Percentiles rank a stretch among this genome's conserved stretches.
phyloP scores from a whole-genome alignment of 2,329 filamentous ascomycete species.

The Amauroascus verrucosus region DNA sequence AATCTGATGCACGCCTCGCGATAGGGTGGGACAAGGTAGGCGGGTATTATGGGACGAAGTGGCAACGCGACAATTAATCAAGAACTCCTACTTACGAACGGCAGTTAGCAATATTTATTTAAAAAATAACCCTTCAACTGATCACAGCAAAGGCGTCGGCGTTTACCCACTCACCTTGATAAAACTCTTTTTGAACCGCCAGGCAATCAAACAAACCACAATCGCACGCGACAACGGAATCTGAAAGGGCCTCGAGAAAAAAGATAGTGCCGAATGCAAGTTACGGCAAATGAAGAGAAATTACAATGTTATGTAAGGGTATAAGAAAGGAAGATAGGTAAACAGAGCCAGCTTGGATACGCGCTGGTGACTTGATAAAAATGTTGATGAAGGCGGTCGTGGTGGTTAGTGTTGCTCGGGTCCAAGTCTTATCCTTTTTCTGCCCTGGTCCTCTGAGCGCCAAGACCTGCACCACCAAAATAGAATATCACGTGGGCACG shows the following conservation, averaged over 20 bases:
- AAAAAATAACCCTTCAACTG: not conserved
- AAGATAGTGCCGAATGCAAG: not conserved
- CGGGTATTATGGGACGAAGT: not conserved
- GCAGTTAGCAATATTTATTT: not conserved
- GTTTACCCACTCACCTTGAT: not conserved
- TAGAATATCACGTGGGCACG: slow-evolving; percentile 1
- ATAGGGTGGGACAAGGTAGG: not conserved
- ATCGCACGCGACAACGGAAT: not conserved
- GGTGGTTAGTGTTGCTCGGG: not conserved
- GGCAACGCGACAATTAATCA: not conserved
- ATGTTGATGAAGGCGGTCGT: not conserved
- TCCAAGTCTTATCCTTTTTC: slow-evolving; percentile 5
- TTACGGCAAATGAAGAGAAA: not conserved
- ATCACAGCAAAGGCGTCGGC: not conserved
- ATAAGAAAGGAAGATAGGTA: not conserved
- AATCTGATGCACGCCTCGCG: not conserved
- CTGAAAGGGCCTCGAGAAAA: not conserved
- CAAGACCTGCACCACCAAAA: not conserved
- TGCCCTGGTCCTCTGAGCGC: not conserved
- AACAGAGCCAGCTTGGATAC: not conserved
- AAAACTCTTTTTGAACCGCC: not conserved
- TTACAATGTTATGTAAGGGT: not conserved
- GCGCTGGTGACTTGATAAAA: not conserved
- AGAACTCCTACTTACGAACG: not conserved
- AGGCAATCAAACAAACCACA: not conserved